Percentiles rank a stretch among this genome's conserved stretches.
These are phyloP conservation scores for Poteriospumella lacustris DNA, from an alignment of 108 stramenopile species.

Conservation along the genomic window DNA sequence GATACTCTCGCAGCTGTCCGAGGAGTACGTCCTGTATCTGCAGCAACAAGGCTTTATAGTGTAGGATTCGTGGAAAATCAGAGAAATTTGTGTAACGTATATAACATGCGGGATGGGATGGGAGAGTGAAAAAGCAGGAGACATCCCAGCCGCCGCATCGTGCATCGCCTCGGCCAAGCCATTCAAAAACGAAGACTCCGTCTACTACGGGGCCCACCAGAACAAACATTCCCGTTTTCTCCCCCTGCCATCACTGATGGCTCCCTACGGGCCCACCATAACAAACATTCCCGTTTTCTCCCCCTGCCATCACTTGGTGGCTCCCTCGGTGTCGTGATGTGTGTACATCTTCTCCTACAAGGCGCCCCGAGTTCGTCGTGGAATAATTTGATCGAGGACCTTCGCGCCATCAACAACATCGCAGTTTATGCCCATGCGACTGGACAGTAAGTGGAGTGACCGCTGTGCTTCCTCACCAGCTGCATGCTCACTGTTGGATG, in stretches of 20 bases:
- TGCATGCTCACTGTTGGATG: not conserved
- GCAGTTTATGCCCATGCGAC: constrained; percentile 81
- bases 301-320: constrained; percentile 97
- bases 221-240: constrained; percentile 95
- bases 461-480: not conserved
- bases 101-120: no score
- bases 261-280: constrained; percentile 91
- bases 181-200: constrained; percentile 84
- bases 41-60: no score
- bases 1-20: no score
- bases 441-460: constrained; percentile 74
- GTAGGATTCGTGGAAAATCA: no score
- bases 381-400: constrained; percentile 86
- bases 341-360: constrained; percentile 99
- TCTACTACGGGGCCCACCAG: constrained; percentile 92
- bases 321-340: constrained; percentile 95
- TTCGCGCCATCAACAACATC: constrained; percentile 86
- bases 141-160: constrained; percentile 89
- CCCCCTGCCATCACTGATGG: constrained; percentile 98
- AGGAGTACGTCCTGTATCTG: no score
- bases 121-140: constrained; percentile 60
- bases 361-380: constrained; percentile 76
- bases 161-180: constrained; percentile 84
- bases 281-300: constrained; percentile 95
- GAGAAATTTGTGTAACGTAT: no score